These are phyloP conservation scores for Neofusicoccum laricinum DNA, from an alignment of 2,329 filamentous ascomycete genomes.

Conservation along the genomic window DNA sequence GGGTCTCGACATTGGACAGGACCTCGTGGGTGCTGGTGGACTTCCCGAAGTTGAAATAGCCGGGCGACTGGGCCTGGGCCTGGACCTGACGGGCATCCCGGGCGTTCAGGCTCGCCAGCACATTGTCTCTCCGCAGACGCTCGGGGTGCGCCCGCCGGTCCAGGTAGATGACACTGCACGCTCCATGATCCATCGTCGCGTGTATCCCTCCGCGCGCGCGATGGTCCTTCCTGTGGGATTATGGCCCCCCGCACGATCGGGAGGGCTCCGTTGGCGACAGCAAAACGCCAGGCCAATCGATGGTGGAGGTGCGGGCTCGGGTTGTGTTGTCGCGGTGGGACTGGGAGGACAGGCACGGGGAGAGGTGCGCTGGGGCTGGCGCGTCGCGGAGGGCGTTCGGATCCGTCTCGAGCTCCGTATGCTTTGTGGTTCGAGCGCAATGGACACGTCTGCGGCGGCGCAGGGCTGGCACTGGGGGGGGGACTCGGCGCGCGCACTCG, in stretches of 20 bases:
- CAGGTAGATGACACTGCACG: slow-evolving; percentile 45
- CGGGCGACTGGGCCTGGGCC: slow-evolving; percentile 26
- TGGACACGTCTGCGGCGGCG: slow-evolving; percentile 14
- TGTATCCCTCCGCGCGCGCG: slow-evolving; percentile 11
- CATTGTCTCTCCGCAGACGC: slow-evolving; percentile 35
- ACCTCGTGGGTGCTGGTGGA: slow-evolving; percentile 31
- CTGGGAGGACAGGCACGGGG: slow-evolving; percentile 10
- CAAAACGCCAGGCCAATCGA: slow-evolving; percentile 16
- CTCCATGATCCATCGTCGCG: slow-evolving; percentile 40
- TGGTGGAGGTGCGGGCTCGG: neutral
- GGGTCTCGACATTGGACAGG: slow-evolving; percentile 37
- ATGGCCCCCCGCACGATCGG: slow-evolving; percentile 17
- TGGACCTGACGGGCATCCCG: slow-evolving; percentile 22
- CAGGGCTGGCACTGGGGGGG: neutral
- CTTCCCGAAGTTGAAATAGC: slow-evolving; percentile 35
- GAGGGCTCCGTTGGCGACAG: slow-evolving; percentile 16
- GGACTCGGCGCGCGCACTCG: neutral
- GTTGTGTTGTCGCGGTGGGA: slow-evolving; percentile 9
- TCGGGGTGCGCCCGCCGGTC: slow-evolving; percentile 42
- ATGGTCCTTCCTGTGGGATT: slow-evolving; percentile 11
- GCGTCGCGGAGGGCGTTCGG: slow-evolving; percentile 14
- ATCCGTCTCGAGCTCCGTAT: slow-evolving; percentile 14
- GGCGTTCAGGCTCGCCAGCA: slow-evolving; percentile 33
- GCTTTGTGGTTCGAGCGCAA: slow-evolving; percentile 16
- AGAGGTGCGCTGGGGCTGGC: slow-evolving; percentile 13